Base-by-base conservation (phyloP, 805 yeast species). In the Sugiyamaella lignohabitans region DNA sequence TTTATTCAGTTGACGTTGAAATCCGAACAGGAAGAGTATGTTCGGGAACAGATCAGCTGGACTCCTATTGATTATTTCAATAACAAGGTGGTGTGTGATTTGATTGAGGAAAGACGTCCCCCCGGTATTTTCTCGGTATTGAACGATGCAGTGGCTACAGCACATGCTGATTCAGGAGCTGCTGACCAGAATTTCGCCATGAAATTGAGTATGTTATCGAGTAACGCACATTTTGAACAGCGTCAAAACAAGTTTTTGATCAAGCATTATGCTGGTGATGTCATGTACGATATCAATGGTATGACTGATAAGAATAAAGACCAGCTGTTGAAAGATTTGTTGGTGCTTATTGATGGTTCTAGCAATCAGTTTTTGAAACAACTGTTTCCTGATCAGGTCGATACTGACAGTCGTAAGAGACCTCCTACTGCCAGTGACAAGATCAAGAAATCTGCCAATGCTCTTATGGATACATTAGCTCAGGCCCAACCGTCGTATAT, bases 251-350 rank as follows among this genome's bases (percentile, higher is more conserved):
- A 93, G 64, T 93, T 93, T 56, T 70, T 93, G 46, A 79, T 93
- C 60, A 89, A 87, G 68, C 99, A 93, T 68, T 93, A 93, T 69
- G 99, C 99, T 19, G 98, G 98, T 62, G 98, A 93, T 69, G 99
- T 93, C 41, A 84, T 88, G 10, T 93, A 93, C 62, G 96, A 89
- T 53, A 81, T 89, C 45, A 70, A 73, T 24, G 84, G 85, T 4
- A 88, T 93, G 86, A 93, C 98, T 2, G 98, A 93, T 65, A 93
- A 93, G 67, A 93, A 93, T 66, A 93, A 93, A 67, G 99, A 93
- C 64, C 91, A 86, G 58, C 73, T 93, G 75, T 79, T 87, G 66
- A 84, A 86, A 62, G 97, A 89, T 67, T 70, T 93, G 59, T 73
- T 88, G 49, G 93, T 89, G 55, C 68, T 93, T 60, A 70, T 93